phyloP scores from a whole-genome alignment of 2,329 filamentous ascomycete genomes.

The Neocatenulostroma microsporum region DNA sequence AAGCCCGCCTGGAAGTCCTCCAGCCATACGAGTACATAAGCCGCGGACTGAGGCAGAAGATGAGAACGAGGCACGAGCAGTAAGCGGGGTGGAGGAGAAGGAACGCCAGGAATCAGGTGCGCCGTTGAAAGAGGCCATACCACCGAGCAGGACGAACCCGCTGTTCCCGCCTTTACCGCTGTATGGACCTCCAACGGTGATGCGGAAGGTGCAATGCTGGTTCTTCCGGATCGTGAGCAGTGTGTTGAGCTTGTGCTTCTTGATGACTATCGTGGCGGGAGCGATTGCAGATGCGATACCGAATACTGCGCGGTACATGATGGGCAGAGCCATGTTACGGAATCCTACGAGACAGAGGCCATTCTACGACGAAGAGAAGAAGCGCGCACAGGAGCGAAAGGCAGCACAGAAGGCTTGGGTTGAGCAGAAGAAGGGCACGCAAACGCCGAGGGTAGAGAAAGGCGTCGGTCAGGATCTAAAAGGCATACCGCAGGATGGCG shows the following conservation, averaged over 20 bases:
- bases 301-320: slow-evolving; percentile 40
- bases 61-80: background rate
- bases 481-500: slow-evolving; percentile 33
- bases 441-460: slow-evolving; percentile 37
- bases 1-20: slow-evolving; percentile 11
- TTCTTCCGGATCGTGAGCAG: slow-evolving; percentile 62
- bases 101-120: slow-evolving; percentile 38
- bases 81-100: slow-evolving; percentile 18
- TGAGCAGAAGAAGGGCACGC: slow-evolving; percentile 32
- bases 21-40: no score
- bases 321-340: slow-evolving; percentile 49
- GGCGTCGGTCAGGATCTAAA: slow-evolving; percentile 26
- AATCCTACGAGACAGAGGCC: slow-evolving; percentile 55
- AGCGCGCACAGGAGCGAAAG: slow-evolving; percentile 49
- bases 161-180: slow-evolving; percentile 77
- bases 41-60: slow-evolving; percentile 7
- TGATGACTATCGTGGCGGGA: slow-evolving; percentile 67
- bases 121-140: slow-evolving; percentile 39
- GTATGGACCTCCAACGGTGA: slow-evolving; percentile 64
- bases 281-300: slow-evolving; percentile 62
- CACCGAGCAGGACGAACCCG: slow-evolving; percentile 64
- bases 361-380: slow-evolving; percentile 66
- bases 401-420: slow-evolving; percentile 58
- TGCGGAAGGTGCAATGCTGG: slow-evolving; percentile 58
- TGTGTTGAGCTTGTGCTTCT: slow-evolving; percentile 68